Conservation (phyloP, 768 basidiomycete genomes). For the Hysterangium stoloniferum region DNA sequence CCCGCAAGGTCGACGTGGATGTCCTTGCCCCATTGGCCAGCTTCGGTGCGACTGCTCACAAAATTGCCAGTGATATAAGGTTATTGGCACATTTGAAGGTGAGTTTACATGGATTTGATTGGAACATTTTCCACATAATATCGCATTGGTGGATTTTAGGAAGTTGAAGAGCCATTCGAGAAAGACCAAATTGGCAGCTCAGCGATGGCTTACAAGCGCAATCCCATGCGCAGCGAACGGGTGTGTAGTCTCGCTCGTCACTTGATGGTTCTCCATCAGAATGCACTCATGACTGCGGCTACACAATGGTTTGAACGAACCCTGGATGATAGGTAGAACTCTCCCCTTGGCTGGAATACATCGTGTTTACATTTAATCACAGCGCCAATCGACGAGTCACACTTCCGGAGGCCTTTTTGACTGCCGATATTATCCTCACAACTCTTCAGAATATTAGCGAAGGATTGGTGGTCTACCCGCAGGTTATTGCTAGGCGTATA, state of each 20-base stretch:
- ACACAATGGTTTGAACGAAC: constrained; percentile 99
- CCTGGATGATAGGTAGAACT: constrained; percentile 77
- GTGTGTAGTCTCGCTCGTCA: constrained; percentile 95
- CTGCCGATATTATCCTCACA: constrained; percentile 92
- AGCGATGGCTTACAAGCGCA: constrained; percentile 99
- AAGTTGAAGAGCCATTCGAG: constrained; percentile 98
- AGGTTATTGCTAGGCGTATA: constrained; percentile 88
- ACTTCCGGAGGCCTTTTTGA: constrained; percentile 93
- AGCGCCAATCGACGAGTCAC: constrained; percentile 96
- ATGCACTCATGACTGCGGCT: constrained; percentile 88
- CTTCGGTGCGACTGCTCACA: constrained; percentile 92
- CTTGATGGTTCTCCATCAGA: constrained; percentile 92
- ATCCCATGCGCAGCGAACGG: constrained; percentile 98
- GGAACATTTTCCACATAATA: neutral
- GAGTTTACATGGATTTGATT: neutral
- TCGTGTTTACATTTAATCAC: constrained; percentile 11
- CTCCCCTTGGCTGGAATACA: neutral
- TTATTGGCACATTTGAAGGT: constrained; percentile 91
- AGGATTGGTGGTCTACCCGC: constrained; percentile 98
- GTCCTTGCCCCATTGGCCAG: constrained; percentile 86
- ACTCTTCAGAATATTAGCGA: constrained; percentile 96
- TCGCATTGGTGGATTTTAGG: constrained; percentile 34
- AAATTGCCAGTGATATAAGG: constrained; percentile 93
- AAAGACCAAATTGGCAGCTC: constrained; percentile 96
- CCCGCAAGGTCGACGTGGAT: constrained; percentile 93